Evolutionary conservation across 305 asterid species (phyloP).

Genomic region (Rubia peregrina): DNA sequence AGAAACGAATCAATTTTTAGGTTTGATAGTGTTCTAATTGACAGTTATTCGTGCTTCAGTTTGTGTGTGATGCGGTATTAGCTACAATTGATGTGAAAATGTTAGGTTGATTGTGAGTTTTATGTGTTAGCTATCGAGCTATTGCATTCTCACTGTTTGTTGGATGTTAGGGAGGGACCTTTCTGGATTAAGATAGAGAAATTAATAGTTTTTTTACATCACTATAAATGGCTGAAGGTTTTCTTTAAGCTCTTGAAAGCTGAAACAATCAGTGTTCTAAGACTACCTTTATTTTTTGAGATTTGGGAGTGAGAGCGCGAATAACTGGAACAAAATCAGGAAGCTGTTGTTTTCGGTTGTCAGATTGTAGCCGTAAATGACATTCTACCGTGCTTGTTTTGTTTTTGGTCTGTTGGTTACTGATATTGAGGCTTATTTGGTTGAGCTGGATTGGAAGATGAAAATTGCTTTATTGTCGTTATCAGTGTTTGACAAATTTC

Average conservation of each 20-base stretch:
- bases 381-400: neutral
- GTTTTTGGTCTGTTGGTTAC: neutral
- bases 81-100: too few species aligned
- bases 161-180: neutral
- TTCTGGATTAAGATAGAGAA: neutral
- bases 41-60: neutral
- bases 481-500: neutral
- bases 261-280: neutral
- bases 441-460: neutral
- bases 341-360: neutral
- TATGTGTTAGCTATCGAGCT: neutral
- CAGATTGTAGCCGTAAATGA: neutral
- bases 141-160: neutral
- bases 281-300: neutral
- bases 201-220: neutral
- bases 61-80: neutral
- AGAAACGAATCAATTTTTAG: neutral
- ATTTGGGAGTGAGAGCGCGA: neutral
- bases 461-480: neutral
- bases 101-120: neutral
- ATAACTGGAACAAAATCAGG: neutral
- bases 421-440: neutral
- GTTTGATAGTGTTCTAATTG: too few species aligned
- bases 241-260: neutral
- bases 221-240: too few species aligned